Evolutionary conservation across 2,329 filamentous ascomycete species (phyloP).

Genomic region (Dothistroma pini): DNA sequence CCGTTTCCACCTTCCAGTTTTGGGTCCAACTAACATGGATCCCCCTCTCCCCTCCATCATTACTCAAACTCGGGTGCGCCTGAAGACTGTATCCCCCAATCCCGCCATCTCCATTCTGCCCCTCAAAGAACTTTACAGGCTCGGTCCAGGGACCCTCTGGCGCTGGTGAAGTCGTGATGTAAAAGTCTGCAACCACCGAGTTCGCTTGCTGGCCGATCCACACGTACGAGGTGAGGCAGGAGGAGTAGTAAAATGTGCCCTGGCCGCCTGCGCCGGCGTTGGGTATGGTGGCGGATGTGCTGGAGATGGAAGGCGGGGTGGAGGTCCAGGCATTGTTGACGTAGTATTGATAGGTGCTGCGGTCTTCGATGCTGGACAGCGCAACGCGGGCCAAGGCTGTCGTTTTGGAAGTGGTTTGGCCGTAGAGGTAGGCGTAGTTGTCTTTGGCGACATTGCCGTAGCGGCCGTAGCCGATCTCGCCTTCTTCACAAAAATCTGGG

Average conservation of each 20-base stretch:
- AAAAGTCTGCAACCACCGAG: conserved; percentile 24
- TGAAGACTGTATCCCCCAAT: conserved; percentile 21
- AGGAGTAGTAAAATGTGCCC: conserved; percentile 33
- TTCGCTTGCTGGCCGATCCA: conserved; percentile 30
- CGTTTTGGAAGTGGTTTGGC: conserved; percentile 12
- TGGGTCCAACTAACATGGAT: conserved; percentile 24
- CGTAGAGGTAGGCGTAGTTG: conserved; percentile 25
- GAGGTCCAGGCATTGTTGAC: conserved; percentile 17
- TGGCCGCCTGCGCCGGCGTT: conserved; percentile 32
- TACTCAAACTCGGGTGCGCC: conserved; percentile 22
- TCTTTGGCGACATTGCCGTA: conserved; percentile 21
- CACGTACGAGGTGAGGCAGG: conserved; percentile 29
- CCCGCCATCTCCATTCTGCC: conserved; percentile 18
- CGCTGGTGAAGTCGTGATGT: conserved; percentile 29
- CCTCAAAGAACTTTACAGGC: conserved; percentile 20
- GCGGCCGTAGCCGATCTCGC: conserved; percentile 21
- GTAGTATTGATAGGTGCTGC: conserved; percentile 24
- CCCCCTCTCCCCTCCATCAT: conserved; percentile 16
- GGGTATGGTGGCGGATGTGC: conserved; percentile 8
- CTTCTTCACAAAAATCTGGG: conserved; percentile 17
- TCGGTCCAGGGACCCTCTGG: conserved; percentile 33
- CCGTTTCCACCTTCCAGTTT: conserved; percentile 16
- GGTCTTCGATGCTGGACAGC: conserved; percentile 19
- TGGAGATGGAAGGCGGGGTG: conserved; percentile 16
- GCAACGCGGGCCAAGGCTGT: conserved; percentile 23